These are phyloP conservation scores for Xylaria sp. DNA, from an alignment of 2,329 filamentous ascomycete species.

Conservation along the genomic window DNA sequence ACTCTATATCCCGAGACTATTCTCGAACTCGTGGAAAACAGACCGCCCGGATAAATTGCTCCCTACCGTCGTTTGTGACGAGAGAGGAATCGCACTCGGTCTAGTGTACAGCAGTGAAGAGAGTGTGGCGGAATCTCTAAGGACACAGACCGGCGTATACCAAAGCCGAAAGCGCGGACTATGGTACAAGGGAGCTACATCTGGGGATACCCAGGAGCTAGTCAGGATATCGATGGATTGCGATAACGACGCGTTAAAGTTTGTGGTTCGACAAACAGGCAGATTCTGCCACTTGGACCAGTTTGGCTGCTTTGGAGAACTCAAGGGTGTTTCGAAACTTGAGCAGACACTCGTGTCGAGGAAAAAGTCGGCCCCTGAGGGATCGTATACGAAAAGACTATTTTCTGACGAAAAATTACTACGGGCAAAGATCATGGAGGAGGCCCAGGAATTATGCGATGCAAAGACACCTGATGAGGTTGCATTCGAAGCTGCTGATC, in stretches of 20 bases:
- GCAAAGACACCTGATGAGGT: constrained; percentile 82
- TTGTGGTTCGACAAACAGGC: constrained; percentile 88
- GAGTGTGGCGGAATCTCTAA: constrained; percentile 85
- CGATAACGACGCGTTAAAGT: constrained; percentile 89
- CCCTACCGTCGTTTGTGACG: constrained; percentile 89
- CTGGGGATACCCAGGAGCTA: constrained; percentile 90
- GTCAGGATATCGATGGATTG: constrained; percentile 87
- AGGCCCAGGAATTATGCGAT: constrained; percentile 92
- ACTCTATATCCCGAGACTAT: constrained; percentile 71
- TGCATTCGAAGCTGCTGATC: constrained; percentile 91
- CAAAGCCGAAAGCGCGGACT: constrained; percentile 94
- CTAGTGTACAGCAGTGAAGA: constrained; percentile 94
- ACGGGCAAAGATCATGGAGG: constrained; percentile 97
- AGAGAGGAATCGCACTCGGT: constrained; percentile 81
- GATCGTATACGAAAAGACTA: constrained; percentile 91
- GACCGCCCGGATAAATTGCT: constrained; percentile 85
- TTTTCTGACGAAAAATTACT: constrained; percentile 92
- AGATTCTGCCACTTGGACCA: constrained; percentile 94
- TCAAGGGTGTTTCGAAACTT: constrained; percentile 79
- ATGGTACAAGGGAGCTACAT: constrained; percentile 96
- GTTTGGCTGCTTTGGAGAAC: constrained; percentile 88
- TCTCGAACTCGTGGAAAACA: constrained; percentile 77
- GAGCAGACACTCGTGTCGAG: constrained; percentile 86
- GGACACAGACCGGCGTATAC: constrained; percentile 82
- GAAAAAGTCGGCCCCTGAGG: constrained; percentile 80